phyloP scores from a whole-genome alignment of 331 rosid genomes.

The Prunus yedoensis region DNA sequence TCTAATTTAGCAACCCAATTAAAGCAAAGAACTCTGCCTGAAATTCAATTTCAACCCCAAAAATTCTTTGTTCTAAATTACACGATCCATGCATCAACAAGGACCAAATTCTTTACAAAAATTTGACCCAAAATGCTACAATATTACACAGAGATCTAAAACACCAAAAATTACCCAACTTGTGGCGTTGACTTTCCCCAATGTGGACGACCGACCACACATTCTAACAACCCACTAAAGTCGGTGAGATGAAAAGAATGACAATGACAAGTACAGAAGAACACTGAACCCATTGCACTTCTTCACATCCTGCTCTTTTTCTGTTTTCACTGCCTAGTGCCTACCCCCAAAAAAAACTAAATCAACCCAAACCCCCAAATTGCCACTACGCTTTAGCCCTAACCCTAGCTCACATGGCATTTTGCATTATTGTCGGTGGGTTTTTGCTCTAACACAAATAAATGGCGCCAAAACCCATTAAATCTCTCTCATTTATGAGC shows the following conservation, averaged over 20 bases:
- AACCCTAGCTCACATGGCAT: background rate
- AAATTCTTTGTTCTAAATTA: too few species aligned
- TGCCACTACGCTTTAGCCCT: too few species aligned
- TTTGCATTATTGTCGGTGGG: background rate
- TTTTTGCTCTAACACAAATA: background rate
- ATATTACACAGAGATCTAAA: too few species aligned
- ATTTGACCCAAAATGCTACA: background rate
- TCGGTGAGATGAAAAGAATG: background rate
- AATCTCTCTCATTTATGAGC: background rate
- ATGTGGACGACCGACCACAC: background rate
- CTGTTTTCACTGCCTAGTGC: background rate
- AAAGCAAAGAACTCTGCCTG: too few species aligned
- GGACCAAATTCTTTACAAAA: too few species aligned
- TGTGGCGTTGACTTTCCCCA: background rate
- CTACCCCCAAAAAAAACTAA: background rate
- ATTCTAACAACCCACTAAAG: background rate
- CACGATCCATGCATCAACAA: too few species aligned
- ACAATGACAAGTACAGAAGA: constrained; percentile 5
- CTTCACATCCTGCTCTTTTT: background rate
- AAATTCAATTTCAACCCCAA: too few species aligned
- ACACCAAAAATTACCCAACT: background rate
- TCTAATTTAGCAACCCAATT: too few species aligned
- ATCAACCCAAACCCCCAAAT: background rate
- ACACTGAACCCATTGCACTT: background rate
- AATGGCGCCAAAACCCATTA: constrained; percentile 22